phyloP scores from a whole-genome alignment of 805 yeast genomes.

The Saccharomycopsis fermentans region DNA sequence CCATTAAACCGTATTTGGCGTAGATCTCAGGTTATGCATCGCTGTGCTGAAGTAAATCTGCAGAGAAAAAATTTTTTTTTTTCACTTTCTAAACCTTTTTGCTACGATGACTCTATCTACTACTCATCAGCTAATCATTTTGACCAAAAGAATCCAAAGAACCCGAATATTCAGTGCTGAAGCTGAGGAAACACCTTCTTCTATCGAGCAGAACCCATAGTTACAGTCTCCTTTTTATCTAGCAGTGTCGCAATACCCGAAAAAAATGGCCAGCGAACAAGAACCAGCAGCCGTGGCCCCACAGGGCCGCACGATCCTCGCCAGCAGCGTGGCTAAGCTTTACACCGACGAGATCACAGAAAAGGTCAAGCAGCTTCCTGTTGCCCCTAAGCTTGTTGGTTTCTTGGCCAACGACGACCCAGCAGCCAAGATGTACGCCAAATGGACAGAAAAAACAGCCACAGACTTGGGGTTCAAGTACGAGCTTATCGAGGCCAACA shows the following conservation, averaged over 20 bases:
- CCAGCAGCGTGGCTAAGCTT: conserved; percentile 77
- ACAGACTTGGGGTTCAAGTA: conserved; percentile 78
- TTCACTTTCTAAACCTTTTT: background rate
- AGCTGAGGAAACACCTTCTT: too few relatives aligned
- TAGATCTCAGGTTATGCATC: background rate
- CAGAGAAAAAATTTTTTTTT: background rate
- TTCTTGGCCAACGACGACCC: conserved; percentile 89
- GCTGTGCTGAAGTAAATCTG: background rate
- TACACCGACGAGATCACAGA: conserved; percentile 61
- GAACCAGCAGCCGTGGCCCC: background rate
- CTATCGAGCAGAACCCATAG: too few relatives aligned
- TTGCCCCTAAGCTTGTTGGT: conserved; percentile 74
- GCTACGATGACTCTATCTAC: background rate
- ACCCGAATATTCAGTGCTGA: too few relatives aligned
- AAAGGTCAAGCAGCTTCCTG: conserved; percentile 41
- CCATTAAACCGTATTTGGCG: background rate
- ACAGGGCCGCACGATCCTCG: conserved; percentile 67
- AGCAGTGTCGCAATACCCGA: too few relatives aligned
- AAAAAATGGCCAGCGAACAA: too few relatives aligned
- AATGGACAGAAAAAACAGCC: conserved; percentile 90
- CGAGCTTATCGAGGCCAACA: conserved; percentile 62
- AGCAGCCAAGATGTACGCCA: conserved; percentile 90
- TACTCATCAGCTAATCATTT: background rate
- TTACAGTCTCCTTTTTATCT: too few relatives aligned
- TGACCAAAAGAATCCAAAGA: too few relatives aligned